Percentiles rank a stretch among this genome's conserved stretches.
Conservation (phyloP, 1,139 yeast species). For the Yamadazyma sp. region DNA sequence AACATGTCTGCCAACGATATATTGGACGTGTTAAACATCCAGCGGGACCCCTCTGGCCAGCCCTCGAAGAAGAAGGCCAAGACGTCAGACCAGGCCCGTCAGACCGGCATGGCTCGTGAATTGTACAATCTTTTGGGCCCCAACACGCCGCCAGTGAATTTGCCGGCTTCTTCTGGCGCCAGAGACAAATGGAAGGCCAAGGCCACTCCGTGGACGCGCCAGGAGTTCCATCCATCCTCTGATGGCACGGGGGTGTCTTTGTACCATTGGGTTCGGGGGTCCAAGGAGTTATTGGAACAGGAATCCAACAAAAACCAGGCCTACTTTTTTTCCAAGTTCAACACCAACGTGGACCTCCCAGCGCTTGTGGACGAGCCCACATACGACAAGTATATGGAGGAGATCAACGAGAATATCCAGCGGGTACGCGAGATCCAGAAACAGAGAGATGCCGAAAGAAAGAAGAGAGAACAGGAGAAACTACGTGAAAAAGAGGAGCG, state of each 20-base stretch:
- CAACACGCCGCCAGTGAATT: slow-evolving; percentile 80
- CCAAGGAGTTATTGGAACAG: slow-evolving; percentile 46
- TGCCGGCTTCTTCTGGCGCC: slow-evolving; percentile 53
- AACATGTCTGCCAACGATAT: slow-evolving; percentile 62
- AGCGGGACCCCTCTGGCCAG: slow-evolving; percentile 37
- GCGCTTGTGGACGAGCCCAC: slow-evolving; percentile 62
- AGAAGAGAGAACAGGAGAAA: slow-evolving; percentile 13
- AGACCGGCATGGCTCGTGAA: slow-evolving; percentile 88
- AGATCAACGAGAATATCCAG: slow-evolving; percentile 22
- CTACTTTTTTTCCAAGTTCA: slow-evolving; percentile 74
- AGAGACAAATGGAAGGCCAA: slow-evolving; percentile 68
- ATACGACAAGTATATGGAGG: slow-evolving; percentile 51
- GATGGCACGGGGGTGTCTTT: slow-evolving; percentile 49
- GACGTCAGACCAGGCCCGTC: slow-evolving; percentile 24
- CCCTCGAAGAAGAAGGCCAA: slow-evolving; percentile 45
- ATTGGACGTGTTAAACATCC: slow-evolving; percentile 74
- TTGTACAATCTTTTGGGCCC: slow-evolving; percentile 86
- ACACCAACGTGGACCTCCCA: slow-evolving; percentile 70
- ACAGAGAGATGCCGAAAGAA: slow-evolving; percentile 13
- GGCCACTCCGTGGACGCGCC: slow-evolving; percentile 81
- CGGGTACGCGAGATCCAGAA: slow-evolving; percentile 20
- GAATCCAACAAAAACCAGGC: slow-evolving; percentile 42
- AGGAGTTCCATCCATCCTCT: slow-evolving; percentile 54
- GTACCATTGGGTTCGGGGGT: slow-evolving; percentile 87
- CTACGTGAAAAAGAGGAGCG: slow-evolving; percentile 13